Base-by-base conservation (phyloP, 2,329 filamentous ascomycete species). In the Botrytis paeoniae region DNA sequence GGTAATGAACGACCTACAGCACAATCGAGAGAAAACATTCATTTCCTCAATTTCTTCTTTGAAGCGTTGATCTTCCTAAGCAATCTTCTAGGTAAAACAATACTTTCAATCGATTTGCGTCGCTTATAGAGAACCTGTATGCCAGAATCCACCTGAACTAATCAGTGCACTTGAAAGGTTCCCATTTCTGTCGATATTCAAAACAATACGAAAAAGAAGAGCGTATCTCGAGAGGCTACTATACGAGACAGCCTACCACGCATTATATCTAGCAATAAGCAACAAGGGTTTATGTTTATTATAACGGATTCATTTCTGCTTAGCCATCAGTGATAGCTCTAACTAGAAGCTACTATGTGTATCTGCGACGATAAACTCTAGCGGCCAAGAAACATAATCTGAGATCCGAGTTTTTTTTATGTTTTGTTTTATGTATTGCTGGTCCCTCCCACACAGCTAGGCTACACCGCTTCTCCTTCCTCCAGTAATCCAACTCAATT, bases 291-390 rank as follows among this genome's bases (percentile, higher is more conserved):
- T 8, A 5, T 45, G 18, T 43, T 68, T 68, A 51, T 68, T 72
- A 68, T 68, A 72, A 72, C 70, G 70, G 51, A 59, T 69, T 69
- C 70, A 72, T 45, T 72, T 72, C 62, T 72, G 70, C 61, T 18
- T 60, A 59, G 62, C 39, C 39, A 69, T 48, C 51, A 20, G 48
- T 29, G 48, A 68, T 37, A 32, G n/a, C 70, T 66, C 29, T 60
- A 48, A 45, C 25, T 43, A 59, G 59, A 43, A 59, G 51, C n/a
- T 29, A 16, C 70, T 54, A 57, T 41, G 43, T 9, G 29, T 70
- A 70, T 45, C 68, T 61, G 22, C 68, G 68, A 37, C 54, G 54
- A 61, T 68, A 69, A 16, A 68, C 18, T 68, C 37, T n/a, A 68
- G 48, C 54, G 48, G 66, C 70, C 22, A 39, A 57, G 62, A 60